A percentile compares a stretch with the other conserved stretches of the same genome.
Evolutionary conservation across 208 protist species (phyloP).

Genomic region (Phytomonas francai): DNA sequence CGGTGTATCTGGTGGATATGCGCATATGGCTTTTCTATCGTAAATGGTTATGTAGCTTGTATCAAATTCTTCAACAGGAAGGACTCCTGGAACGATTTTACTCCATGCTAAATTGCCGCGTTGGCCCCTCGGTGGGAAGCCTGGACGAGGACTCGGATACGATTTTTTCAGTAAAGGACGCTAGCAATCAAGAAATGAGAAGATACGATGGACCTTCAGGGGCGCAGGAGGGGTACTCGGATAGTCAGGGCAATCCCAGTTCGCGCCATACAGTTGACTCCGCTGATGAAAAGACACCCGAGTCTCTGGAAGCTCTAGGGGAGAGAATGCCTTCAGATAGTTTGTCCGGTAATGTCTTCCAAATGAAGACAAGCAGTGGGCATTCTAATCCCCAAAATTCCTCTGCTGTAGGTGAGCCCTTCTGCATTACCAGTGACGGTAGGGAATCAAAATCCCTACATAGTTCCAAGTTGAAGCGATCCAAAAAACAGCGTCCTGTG

Average conservation of each 20-base stretch:
- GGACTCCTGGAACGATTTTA: constrained; percentile 53
- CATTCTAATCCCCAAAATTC: not conserved
- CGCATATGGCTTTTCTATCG: constrained; percentile 66
- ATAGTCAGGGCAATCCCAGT: not conserved
- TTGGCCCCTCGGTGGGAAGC: constrained; percentile 9
- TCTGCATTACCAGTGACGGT: not conserved
- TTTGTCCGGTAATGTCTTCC: not conserved
- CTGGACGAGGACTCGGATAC: not conserved
- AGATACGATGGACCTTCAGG: not conserved
- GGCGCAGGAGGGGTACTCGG: not conserved
- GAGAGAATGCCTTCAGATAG: not conserved
- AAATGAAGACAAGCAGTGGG: not conserved
- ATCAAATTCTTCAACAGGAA: constrained; percentile 56
- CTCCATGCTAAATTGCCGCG: constrained; percentile 24
- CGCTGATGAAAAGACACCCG: not conserved
- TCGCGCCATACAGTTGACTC: not conserved
- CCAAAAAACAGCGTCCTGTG: not conserved
- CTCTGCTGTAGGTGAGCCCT: not conserved
- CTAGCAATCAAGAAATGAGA: not conserved
- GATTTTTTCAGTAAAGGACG: not conserved
- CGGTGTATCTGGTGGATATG: constrained; percentile 42
- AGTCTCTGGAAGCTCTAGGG: not conserved
- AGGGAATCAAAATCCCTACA: not conserved
- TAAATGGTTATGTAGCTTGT: constrained; percentile 79
- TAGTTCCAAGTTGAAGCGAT: not conserved